Evolutionary conservation across 2,329 filamentous ascomycete genomes (phyloP), one percentile per base, ranked within the genome.

Genomic region (Paecilomyces sp.): DNA sequence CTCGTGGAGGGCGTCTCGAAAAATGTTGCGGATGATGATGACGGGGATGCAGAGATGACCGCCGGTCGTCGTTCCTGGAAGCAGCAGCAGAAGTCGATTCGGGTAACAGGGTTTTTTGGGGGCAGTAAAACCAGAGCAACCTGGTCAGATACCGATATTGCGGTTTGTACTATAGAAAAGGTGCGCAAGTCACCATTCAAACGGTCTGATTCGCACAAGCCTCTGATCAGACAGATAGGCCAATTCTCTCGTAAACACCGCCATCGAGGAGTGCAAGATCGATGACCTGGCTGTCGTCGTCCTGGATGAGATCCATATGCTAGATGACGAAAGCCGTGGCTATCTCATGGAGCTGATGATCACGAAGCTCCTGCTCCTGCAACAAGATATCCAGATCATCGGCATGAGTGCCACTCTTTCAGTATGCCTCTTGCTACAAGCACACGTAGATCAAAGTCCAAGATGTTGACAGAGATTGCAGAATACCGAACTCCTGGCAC

Each of bases 371-470:
- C 75, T 91, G n/a, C 83, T 85, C 59, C 74, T 92, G 24, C 86
- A 84, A 28, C 84, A 89, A 60, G 75, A 80, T 25, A 80, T 90
- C 18, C 89, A 92, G 68, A 85, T 92, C 22, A 77, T 91, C 60
- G 89, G 88, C 64, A 92, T 92, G 89, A 92, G 89, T 66, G 89
- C 89, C 3, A 92, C 89, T 0, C 77, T 92, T 54, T 86, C 87
- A 58, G 88, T 89, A 75, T 67, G 82, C 28, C 57, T 28, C 12
- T 57, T 3, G 25, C 36, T 22, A 9, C 12, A 34, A 34, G 52
- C 31, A 41, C 15, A 11, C 53, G 22, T 50, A 30, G 13, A 57
- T 25, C 25, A 9, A 18, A 3, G 24, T 8, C 22, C 50, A 57
- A 58, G 34, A 65, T 56, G 57, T 63, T 68, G 54, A 68, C 61